A percentile compares a stretch with the other conserved stretches of the same genome.
Conservation (phyloP, 108 stramenopile species). For the Nannochloropsis granulata region DNA sequence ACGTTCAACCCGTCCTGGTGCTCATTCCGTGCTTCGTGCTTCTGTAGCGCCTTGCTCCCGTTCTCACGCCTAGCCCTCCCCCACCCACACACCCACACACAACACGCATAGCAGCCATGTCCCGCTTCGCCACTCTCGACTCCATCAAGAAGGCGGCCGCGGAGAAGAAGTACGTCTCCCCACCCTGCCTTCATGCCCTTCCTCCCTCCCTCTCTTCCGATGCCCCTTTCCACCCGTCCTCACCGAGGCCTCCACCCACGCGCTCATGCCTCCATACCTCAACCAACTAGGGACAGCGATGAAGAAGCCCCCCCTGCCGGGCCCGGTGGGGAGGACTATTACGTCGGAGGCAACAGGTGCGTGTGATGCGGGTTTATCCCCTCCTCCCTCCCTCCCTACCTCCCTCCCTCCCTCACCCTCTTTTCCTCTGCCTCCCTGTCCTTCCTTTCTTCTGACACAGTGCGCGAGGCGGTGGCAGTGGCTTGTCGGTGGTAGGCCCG, state of each 20-base stretch:
- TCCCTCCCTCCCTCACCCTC: neutral
- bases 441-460: neutral
- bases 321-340: neutral
- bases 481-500: slow-evolving; percentile 11
- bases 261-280: too few species aligned
- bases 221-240: too few species aligned
- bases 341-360: neutral
- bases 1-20: neutral
- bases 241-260: too few species aligned
- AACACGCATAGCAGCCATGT: neutral
- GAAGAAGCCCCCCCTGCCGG: neutral
- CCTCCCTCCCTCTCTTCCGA: neutral
- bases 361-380: neutral
- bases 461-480: neutral
- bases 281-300: neutral
- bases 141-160: slow-evolving; percentile 15
- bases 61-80: neutral
- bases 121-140: slow-evolving; percentile 10
- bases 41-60: neutral
- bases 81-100: neutral
- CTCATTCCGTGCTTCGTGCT: neutral
- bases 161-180: neutral
- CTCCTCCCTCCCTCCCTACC: neutral
- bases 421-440: neutral
- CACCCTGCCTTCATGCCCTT: neutral